phyloP scores from a whole-genome alignment of 495 filamentous ascomycete genomes.

The Aspergillus egyptiacus region DNA sequence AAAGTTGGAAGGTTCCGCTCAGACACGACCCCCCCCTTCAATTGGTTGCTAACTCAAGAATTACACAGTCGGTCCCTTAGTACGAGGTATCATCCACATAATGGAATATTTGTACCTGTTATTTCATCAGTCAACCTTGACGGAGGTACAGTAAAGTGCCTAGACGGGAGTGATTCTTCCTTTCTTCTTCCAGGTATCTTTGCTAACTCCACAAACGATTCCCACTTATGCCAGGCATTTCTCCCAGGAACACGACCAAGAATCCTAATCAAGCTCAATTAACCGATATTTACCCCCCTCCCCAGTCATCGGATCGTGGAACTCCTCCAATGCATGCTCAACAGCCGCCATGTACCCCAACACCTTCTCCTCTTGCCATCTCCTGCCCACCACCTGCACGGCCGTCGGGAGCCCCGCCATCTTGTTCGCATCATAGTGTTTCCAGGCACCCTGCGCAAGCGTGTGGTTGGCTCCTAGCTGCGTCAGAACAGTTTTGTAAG shows the following conservation, averaged over 20 bases:
- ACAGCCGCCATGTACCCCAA: constrained; percentile 75
- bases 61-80: too few species aligned
- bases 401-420: constrained; percentile 89
- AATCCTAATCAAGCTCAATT: constrained; percentile 53
- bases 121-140: too few species aligned
- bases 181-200: too few species aligned
- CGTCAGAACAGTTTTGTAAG: constrained; percentile 44
- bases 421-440: constrained; percentile 71
- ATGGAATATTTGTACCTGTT: too few species aligned
- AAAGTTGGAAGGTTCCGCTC: background rate
- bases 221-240: too few species aligned
- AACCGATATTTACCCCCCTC: constrained; percentile 56
- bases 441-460: constrained; percentile 78
- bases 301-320: constrained; percentile 27
- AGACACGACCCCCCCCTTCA: background rate
- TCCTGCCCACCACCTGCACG: constrained; percentile 77
- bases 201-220: too few species aligned
- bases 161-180: too few species aligned
- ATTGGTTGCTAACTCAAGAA: background rate
- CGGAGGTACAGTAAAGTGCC: too few species aligned
- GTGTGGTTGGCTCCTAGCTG: constrained; percentile 54
- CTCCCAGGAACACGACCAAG: too few species aligned
- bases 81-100: too few species aligned
- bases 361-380: constrained; percentile 90
- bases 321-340: constrained; percentile 63